Conservation (phyloP, 176 grass and related monocot genomes). For the Oryza officinalis region DNA sequence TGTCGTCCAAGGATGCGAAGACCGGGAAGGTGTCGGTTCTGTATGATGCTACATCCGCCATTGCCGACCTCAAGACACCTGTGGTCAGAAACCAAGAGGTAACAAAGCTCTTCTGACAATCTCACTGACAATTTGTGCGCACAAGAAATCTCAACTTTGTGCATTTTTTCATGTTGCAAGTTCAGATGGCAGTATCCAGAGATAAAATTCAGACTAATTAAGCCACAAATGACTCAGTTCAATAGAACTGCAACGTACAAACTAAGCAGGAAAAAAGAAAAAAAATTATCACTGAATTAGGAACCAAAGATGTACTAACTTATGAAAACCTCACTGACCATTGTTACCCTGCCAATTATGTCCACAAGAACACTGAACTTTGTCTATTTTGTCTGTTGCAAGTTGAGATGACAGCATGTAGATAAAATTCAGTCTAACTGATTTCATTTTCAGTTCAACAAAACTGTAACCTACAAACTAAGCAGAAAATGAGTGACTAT, state of each 20-base stretch:
- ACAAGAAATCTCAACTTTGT: background rate
- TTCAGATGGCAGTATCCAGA: background rate
- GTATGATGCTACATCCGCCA: slow-evolving; percentile 59
- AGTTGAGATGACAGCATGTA: background rate
- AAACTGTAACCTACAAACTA: background rate
- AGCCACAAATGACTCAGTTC: background rate
- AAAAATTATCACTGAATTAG: slow-evolving; percentile 9
- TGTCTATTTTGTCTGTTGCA: background rate
- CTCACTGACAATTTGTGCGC: background rate
- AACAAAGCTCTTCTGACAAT: background rate
- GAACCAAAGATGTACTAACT: slow-evolving; percentile 18
- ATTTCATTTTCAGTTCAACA: background rate
- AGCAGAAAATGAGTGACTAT: background rate
- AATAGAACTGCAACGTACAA: background rate
- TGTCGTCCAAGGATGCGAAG: slow-evolving; percentile 54
- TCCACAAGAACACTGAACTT: background rate
- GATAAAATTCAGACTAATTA: background rate
- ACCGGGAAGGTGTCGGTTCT: slow-evolving; percentile 57
- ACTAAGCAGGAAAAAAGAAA: background rate
- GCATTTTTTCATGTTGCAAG: background rate
- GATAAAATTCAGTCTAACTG: background rate
- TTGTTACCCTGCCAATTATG: background rate
- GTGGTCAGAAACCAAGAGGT: slow-evolving; percentile 60
- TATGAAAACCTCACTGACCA: background rate
- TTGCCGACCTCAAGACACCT: slow-evolving; percentile 60